Conservation (phyloP, 2,329 filamentous ascomycete species). For the Bipolaris cookei region DNA sequence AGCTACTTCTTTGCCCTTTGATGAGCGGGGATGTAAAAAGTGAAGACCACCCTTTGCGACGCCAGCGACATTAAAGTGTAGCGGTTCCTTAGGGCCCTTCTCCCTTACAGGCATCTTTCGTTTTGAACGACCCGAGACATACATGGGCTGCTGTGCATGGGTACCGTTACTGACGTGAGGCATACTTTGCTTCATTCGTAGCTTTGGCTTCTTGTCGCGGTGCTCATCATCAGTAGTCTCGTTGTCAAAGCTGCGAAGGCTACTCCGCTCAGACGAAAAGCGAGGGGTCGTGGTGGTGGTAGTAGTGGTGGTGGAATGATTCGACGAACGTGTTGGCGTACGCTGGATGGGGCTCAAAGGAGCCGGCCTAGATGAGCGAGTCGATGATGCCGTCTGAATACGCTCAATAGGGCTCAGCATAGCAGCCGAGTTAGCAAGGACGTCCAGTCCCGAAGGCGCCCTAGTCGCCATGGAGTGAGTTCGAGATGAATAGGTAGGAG, state of each 20-base stretch:
- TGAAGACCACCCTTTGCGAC: conserved; percentile 45
- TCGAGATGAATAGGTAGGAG: conserved; percentile 52
- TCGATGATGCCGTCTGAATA: conserved; percentile 30
- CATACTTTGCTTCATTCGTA: conserved; percentile 46
- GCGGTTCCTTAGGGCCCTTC: conserved; percentile 48
- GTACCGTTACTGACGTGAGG: conserved; percentile 36
- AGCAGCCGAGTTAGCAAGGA: conserved; percentile 48
- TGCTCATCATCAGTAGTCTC: conserved; percentile 50
- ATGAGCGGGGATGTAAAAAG: conserved; percentile 43
- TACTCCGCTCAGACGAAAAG: conserved; percentile 46
- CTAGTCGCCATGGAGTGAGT: conserved; percentile 49
- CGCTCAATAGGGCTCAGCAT: conserved; percentile 46
- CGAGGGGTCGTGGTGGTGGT: conserved; percentile 24
- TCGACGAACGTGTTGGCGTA: conserved; percentile 21
- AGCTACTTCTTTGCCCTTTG: conserved; percentile 46
- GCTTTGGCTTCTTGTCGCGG: conserved; percentile 51
- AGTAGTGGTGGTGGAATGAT: conserved; percentile 25
- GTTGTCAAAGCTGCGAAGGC: conserved; percentile 47
- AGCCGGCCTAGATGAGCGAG: conserved; percentile 18
- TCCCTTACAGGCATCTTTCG: conserved; percentile 50
- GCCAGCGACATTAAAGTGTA: conserved; percentile 49
- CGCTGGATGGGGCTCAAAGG: conserved; percentile 22
- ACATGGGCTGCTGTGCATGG: conserved; percentile 41
- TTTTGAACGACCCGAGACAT: conserved; percentile 51
- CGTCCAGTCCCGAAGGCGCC: conserved; percentile 47